Evolutionary conservation across 305 asterid species (phyloP), one percentile per base, ranked within the genome.

Genomic region (Andrographis paniculata): DNA sequence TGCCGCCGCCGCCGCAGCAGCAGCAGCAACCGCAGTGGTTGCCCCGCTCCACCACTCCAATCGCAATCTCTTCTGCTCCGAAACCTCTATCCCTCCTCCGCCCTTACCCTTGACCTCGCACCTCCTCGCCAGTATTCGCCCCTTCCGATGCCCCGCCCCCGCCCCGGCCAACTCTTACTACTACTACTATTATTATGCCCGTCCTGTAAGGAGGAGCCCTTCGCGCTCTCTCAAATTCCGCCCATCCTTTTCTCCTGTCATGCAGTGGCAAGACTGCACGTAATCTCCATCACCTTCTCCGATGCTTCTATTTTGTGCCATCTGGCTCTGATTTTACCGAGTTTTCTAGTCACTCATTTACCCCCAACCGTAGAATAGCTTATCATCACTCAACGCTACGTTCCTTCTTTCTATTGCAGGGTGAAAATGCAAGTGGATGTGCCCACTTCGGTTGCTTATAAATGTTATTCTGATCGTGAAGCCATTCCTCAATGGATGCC

Each of bases 231-330:
- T 56, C 61, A 74, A 56, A 23, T 37, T n/a, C 58, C 69, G 58
- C 24, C 61, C 70, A 22, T 46, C 61, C 37, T 47, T 74, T 31
- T 73, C 77, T 30, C 75, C 92, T 43, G 64, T 65, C 38, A 88
- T 84, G 97, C 63, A 77, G 62, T 84, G 89, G 95, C 97, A 88
- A 56, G 94, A 84, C 61, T 77, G 87, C 94, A 81, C 80, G 97
- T 84, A 84, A 60, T 40, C 48, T 9, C 45, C 37, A 45, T 17
- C 1, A 3, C 14, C 40, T 2, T 5, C 16, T 35, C 40, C 40
- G 1, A 6, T 1, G 9, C 9, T 28, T 9, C 33, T 28, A 12
- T 28, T 6, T 28, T 28, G 33, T n/a, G n/a, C n/a, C n/a, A n/a
- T n/a, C n/a, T n/a, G n/a, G n/a, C n/a, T n/a, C n/a, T n/a, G n/a